Percentiles rank a stretch among this genome's conserved stretches.
phyloP scores from a whole-genome alignment of 73 alveolate genomes.

The Loxodes magnus region DNA sequence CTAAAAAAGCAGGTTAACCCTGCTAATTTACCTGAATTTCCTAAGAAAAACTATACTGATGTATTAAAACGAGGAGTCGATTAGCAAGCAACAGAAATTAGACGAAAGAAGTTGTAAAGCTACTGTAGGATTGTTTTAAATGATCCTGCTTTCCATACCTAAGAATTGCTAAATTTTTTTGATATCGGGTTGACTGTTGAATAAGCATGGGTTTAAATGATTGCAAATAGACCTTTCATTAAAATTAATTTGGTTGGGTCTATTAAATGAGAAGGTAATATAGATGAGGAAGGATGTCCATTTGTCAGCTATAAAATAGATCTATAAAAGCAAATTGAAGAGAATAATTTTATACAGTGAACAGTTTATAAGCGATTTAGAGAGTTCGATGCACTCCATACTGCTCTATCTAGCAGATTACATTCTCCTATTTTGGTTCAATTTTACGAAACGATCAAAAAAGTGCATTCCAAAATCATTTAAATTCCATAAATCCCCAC shows the following conservation, averaged over 20 bases:
- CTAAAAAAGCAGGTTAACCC: slow-evolving; percentile 2
- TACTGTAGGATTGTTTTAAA: background rate
- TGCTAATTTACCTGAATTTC: background rate
- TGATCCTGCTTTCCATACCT: slow-evolving; percentile 4
- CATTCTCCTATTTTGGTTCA: background rate
- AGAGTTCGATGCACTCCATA: slow-evolving; percentile 4
- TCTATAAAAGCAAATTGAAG: too few species aligned
- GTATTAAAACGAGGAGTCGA: background rate
- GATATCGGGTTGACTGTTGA: background rate
- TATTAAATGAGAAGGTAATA: too few species aligned
- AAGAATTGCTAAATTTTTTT: slow-evolving; percentile 3
- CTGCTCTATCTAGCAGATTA: background rate
- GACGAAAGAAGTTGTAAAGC: background rate
- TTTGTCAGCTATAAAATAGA: too few species aligned
- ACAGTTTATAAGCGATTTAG: slow-evolving; percentile 3
- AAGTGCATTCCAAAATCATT: background rate
- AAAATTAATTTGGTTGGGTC: background rate
- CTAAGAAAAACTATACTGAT: slow-evolving; percentile 7
- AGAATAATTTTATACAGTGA: too few species aligned
- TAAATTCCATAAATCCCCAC: background rate
- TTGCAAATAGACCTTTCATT: background rate
- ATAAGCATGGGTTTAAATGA: background rate
- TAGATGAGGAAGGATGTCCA: too few species aligned
- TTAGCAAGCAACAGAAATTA: slow-evolving; percentile 1
- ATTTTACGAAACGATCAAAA: background rate